These are phyloP conservation scores for Leccinum griseonigrum DNA, from an alignment of 1,284 basidiomycete species.

Conservation along the genomic window DNA sequence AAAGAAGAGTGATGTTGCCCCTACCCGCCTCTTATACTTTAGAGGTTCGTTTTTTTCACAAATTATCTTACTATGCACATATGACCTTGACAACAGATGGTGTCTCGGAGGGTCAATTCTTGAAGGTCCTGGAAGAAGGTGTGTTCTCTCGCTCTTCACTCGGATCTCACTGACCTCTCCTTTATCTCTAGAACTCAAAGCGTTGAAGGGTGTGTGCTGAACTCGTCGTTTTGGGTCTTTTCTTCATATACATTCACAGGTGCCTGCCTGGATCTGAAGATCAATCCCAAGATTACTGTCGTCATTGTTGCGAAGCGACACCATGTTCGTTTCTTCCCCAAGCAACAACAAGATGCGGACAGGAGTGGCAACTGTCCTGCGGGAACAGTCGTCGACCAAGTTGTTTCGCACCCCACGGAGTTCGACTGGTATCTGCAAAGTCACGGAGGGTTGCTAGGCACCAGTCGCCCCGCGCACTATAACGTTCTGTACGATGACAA, in stretches of 20 bases:
- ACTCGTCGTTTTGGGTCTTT: constrained; percentile 2
- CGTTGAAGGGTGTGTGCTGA: constrained; percentile 47
- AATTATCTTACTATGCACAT: neutral
- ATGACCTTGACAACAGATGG: constrained; percentile 50
- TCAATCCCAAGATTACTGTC: constrained; percentile 67
- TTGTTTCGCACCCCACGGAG: constrained; percentile 69
- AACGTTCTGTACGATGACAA: constrained; percentile 62
- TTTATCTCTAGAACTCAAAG: constrained; percentile 47
- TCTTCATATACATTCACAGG: constrained; percentile 36
- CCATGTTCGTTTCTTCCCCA: constrained; percentile 76
- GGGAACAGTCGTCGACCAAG: constrained; percentile 72
- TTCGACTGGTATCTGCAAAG: constrained; percentile 81
- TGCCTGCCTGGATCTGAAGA: constrained; percentile 53
- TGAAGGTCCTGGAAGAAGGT: constrained; percentile 64
- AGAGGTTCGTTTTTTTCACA: constrained; percentile 45
- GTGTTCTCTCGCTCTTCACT: constrained; percentile 10
- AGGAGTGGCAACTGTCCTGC: constrained; percentile 71
- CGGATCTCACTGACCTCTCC: neutral
- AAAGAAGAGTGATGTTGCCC: constrained; percentile 45
- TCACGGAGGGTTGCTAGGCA: constrained; percentile 69
- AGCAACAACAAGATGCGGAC: constrained; percentile 49
- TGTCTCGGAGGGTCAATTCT: constrained; percentile 78
- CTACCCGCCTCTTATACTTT: constrained; percentile 72
- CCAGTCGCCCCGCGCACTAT: constrained; percentile 68
- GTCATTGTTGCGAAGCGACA: constrained; percentile 78